phyloP scores from a whole-genome alignment of 208 protist species.

The Trypanosoma rangeli region DNA sequence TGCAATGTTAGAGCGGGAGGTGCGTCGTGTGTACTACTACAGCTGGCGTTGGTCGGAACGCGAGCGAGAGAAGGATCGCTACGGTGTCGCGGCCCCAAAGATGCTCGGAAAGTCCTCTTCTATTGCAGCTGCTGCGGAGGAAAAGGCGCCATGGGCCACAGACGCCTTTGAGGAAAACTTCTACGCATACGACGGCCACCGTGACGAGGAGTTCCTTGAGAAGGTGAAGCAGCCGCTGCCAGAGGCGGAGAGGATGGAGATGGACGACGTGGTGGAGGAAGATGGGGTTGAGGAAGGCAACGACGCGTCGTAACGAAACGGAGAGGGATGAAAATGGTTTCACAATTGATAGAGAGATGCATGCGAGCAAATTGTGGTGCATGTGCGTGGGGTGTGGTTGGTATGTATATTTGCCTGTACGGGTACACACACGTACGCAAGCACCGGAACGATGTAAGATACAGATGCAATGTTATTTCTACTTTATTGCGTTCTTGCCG shows the following conservation, averaged over 20 bases:
- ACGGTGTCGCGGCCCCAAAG: slow-evolving; percentile 51
- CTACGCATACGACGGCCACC: slow-evolving; percentile 63
- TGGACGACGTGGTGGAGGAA: slow-evolving; percentile 21
- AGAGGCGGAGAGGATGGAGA: slow-evolving; percentile 53
- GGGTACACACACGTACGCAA: neutral
- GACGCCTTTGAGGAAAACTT: slow-evolving; percentile 40
- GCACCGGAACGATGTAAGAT: neutral
- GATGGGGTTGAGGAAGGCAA: neutral
- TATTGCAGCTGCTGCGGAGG: neutral
- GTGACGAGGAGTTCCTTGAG: slow-evolving; percentile 72
- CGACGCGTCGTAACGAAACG: neutral
- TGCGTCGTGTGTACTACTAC: slow-evolving; percentile 86
- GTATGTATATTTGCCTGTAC: neutral
- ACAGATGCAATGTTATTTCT: neutral
- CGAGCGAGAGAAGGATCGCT: slow-evolving; percentile 74
- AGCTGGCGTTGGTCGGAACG: slow-evolving; percentile 81
- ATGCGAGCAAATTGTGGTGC: neutral
- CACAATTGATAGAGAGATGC: neutral
- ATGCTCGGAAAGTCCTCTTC: slow-evolving; percentile 32
- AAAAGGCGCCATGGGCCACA: neutral
- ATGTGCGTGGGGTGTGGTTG: neutral
- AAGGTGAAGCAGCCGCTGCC: slow-evolving; percentile 52
- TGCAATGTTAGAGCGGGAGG: slow-evolving; percentile 86
- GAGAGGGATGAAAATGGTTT: neutral
- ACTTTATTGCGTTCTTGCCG: neutral